Evolutionary conservation across 1,284 basidiomycete genomes (phyloP), one percentile per base, ranked within the genome.

Genomic region (Coniferiporia weirii): DNA sequence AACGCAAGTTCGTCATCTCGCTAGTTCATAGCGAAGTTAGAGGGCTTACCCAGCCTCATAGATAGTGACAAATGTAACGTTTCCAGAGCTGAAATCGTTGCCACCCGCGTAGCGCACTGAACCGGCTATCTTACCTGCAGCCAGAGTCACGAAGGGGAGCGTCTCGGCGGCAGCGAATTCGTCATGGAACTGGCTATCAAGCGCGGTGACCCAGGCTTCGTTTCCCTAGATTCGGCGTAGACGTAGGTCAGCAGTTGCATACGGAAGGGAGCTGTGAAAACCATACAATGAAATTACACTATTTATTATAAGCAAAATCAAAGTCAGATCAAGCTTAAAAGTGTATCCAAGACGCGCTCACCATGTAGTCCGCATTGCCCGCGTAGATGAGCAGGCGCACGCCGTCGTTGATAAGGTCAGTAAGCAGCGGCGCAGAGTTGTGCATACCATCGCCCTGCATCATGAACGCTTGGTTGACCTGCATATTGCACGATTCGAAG

Each of bases 301-400:
- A 34, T 22, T 36, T 3, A 5, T 82, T 89, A 87, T 76, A 88
- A 85, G 72, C 95, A 76, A 88, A 85, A 72, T 95, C 93, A 78
- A 66, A 61, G 46, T 59, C 35, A 61, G 49, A 19, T 34, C 8
- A 56, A 47, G 9, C 20, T 45, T 22, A 17, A 44, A 44, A 19
- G 3, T 10, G 3, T 32, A 34, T 36, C 15, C 36, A 12, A 61
- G 38, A 36, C 61, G 43, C 4, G 48, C 52, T 27, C 20, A 59
- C 57, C 61, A 63, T 72, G 73, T 49, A 66, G 78, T 78, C 83
- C 38, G 89, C 85, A 66, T 90, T 87, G 22, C 91, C 92, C 57
- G 91, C 89, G 67, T 94, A 95, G 40, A 93, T 85, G 44, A 95
- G 74, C 38, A 95, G 74, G 58, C 90, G 76, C 53, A 95, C 77